phyloP scores from a whole-genome alignment of 176 grass and related monocot species.

The Poa pratensis region DNA sequence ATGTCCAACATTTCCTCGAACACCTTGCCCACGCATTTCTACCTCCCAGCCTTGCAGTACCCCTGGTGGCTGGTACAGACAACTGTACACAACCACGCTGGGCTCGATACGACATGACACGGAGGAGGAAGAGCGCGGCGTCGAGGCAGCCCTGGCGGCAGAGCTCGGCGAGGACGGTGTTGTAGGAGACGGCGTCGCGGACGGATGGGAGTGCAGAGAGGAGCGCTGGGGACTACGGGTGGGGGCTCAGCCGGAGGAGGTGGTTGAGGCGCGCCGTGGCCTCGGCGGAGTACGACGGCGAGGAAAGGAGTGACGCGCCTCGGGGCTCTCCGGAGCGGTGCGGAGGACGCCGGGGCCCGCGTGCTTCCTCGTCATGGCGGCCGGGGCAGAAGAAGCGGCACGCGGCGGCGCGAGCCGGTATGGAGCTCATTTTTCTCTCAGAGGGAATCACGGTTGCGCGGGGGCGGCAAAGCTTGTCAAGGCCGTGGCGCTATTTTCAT shows the following conservation, averaged over 20 bases:
- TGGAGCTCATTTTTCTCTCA: background rate
- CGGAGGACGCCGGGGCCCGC: background rate
- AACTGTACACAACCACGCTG: too few relatives aligned
- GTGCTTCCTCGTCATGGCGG: constrained; percentile 47
- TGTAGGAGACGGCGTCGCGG: constrained; percentile 59
- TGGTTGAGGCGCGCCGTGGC: constrained; percentile 44
- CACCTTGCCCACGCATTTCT: too few relatives aligned
- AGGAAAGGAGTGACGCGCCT: constrained; percentile 38
- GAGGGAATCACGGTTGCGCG: background rate
- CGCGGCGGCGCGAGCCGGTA: constrained; percentile 21
- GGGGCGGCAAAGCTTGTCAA: background rate
- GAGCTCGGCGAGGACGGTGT: constrained; percentile 51
- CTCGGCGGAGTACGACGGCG: constrained; percentile 37
- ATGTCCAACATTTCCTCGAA: too few relatives aligned
- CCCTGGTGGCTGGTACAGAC: too few relatives aligned
- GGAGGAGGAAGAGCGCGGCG: too few relatives aligned
- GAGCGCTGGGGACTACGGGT: constrained; percentile 25
- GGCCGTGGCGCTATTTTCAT: background rate
- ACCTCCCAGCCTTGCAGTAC: too few relatives aligned
- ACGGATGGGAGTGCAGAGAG: constrained; percentile 49
- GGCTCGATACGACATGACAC: too few relatives aligned
- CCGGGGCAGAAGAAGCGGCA: background rate
- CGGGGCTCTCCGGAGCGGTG: background rate
- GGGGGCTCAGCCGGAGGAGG: constrained; percentile 36
- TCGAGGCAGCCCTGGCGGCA: too few relatives aligned